Evolutionary conservation across 2,329 filamentous ascomycete genomes (phyloP).

Genomic region (Stemphylium lycopersici): DNA sequence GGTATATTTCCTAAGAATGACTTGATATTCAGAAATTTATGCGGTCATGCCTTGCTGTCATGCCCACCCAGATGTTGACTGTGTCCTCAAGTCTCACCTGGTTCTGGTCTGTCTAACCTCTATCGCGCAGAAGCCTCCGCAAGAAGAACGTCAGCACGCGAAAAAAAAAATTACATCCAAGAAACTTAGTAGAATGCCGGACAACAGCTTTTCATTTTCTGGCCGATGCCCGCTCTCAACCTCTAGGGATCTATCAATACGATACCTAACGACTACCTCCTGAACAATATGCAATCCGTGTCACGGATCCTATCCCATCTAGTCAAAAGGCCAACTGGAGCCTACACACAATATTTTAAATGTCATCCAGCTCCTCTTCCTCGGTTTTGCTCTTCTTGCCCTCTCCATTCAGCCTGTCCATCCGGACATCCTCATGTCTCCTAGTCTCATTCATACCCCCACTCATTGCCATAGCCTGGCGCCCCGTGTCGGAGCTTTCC

Average conservation of each 20-base stretch:
- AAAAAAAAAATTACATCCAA: too few species aligned
- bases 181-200: neutral
- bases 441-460: slow-evolving; percentile 18
- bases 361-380: slow-evolving; percentile 45
- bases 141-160: too few species aligned
- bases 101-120: too few species aligned
- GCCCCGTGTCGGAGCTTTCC: slow-evolving; percentile 81
- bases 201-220: neutral
- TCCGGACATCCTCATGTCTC: slow-evolving; percentile 34
- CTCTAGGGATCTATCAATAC: slow-evolving; percentile 6
- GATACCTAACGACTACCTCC: neutral
- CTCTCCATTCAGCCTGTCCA: slow-evolving; percentile 51
- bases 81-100: too few species aligned
- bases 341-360: slow-evolving; percentile 26
- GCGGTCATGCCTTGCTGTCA: too few species aligned
- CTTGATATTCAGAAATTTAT: too few species aligned
- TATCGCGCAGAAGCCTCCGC: too few species aligned
- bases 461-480: slow-evolving; percentile 79
- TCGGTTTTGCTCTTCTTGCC: slow-evolving; percentile 50
- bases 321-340: neutral
- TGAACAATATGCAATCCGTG: slow-evolving; percentile 1
- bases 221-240: neutral
- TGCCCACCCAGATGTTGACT: too few species aligned
- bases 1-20: too few species aligned
- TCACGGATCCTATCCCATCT: neutral